phyloP scores from a whole-genome alignment of 352 stramenopile species.

The Elongisporangium undulatum region DNA sequence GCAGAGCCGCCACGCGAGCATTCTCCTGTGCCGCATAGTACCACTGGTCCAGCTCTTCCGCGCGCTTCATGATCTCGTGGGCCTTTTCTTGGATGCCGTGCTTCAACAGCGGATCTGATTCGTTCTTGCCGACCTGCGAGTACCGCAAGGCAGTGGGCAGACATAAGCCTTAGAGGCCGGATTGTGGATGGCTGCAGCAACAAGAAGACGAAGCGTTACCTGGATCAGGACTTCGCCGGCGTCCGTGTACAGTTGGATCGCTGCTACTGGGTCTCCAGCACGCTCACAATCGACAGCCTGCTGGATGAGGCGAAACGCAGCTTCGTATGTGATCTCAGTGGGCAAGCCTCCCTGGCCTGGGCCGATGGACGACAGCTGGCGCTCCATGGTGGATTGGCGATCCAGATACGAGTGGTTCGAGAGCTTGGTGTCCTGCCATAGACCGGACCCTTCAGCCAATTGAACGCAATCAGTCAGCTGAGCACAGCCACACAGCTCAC shows the following conservation, averaged over 20 bases:
- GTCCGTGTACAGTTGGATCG: constrained; percentile 40
- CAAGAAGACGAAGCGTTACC: neutral
- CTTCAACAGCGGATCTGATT: constrained; percentile 32
- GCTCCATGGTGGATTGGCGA: constrained; percentile 5
- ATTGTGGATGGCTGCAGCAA: too few relatives aligned
- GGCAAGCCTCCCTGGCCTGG: neutral
- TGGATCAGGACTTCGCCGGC: constrained; percentile 28
- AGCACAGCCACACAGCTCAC: neutral
- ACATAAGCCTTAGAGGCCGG: neutral
- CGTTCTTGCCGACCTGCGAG: constrained; percentile 15
- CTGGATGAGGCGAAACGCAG: constrained; percentile 42
- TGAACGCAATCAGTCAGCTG: neutral
- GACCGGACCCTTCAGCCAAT: neutral
- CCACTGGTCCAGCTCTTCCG: constrained; percentile 40
- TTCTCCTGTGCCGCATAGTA: constrained; percentile 39
- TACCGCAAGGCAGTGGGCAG: neutral
- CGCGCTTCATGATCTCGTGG: constrained; percentile 36
- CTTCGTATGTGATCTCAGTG: constrained; percentile 29
- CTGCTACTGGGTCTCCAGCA: constrained; percentile 20
- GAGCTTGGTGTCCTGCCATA: constrained; percentile 16
- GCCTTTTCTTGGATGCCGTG: constrained; percentile 41
- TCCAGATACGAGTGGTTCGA: constrained; percentile 15
- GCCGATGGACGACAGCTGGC: constrained; percentile 12
- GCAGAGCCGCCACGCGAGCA: constrained; percentile 23
- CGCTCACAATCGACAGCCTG: constrained; percentile 36